Evolutionary conservation across 371 early-diverging fungal genomes (phyloP), one percentile per base, ranked within the genome.

Genomic region (Smittium culicis): DNA sequence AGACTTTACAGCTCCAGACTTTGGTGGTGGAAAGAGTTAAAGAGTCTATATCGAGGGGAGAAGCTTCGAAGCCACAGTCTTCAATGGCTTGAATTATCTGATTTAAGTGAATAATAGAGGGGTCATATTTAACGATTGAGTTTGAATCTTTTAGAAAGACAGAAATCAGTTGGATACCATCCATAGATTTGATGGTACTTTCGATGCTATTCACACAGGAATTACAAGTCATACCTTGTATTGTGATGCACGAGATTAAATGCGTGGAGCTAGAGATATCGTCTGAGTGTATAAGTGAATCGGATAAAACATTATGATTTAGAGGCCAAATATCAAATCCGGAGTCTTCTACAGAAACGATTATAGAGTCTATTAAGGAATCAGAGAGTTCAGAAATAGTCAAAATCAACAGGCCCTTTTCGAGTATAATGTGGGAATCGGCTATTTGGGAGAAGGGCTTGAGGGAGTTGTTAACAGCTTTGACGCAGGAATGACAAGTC

Each of bases 401-500:
- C 34, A 84, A 72, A 2, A 68, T 66, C 30, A 76, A 76, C 62
- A 58, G 65, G 66, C 64, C 67, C 28, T 64, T 58, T 2, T 57
- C 69, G 1, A 76, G 76, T 65, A 70, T 72, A 2, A 76, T 72
- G 0, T 20, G 0, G 31, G 58, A 34, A 8, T 69, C 60, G 14
- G 35, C 31, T n/a, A 76, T 67, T 20, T 74, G 76, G 0, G 28
- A 35, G 11, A 73, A 30, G 17, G 59, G 76, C 3, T 62, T 62
- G 32, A 89, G 72, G 31, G 79, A 82, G 1, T 72, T 62, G 25
- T 83, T 81, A 67, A 86, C 85, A 24, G 89, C 79, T 14, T 79
- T 79, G 5, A 91, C 91, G 68, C 92, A 92, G 20, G 90, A 88
- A 62, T 85, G 81, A 76, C 92, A 92, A 20, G 89, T 91, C 92